phyloP scores from a whole-genome alignment of 2,329 filamentous ascomycete genomes.

The Verticillium albo-atrum region DNA sequence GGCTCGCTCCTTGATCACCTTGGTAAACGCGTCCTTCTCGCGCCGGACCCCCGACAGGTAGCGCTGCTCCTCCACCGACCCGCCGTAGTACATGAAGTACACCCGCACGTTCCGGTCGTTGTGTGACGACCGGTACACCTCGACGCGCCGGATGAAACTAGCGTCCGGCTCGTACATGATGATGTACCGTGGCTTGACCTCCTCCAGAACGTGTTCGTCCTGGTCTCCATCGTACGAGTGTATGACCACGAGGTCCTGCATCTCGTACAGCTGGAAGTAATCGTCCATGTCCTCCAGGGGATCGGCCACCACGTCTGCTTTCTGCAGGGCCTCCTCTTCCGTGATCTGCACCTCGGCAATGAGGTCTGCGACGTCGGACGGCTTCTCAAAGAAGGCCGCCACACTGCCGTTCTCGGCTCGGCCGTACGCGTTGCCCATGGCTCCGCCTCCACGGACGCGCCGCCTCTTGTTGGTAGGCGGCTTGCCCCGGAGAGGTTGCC shows the following conservation, averaged over 20 bases:
- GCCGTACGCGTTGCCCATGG: conserved; percentile 49
- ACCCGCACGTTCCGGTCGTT: conserved; percentile 83
- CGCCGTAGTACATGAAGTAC: conserved; percentile 95
- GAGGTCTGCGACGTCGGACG: conserved; percentile 74
- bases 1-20: conserved; percentile 88
- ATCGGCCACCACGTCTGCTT: conserved; percentile 69
- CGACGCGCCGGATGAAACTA: conserved; percentile 87
- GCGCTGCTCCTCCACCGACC: conserved; percentile 91
- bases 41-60: conserved; percentile 86
- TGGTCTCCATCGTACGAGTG: conserved; percentile 94
- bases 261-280: conserved; percentile 86
- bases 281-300: conserved; percentile 88
- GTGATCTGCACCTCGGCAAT: conserved; percentile 81
- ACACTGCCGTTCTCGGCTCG: conserved; percentile 71
- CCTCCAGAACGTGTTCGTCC: conserved; percentile 94
- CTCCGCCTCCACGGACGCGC: conserved; percentile 74
- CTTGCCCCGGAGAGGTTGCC: conserved; percentile 50
- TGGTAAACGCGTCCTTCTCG: conserved; percentile 95
- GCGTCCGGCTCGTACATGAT: conserved; percentile 98
- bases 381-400: conserved; percentile 74
- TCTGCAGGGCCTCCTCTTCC: conserved; percentile 69
- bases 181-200: conserved; percentile 87
- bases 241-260: conserved; percentile 81
- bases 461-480: conserved; percentile 82
- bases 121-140: conserved; percentile 94